phyloP scores from a whole-genome alignment of 768 basidiomycete genomes.

The Russula emetica region DNA sequence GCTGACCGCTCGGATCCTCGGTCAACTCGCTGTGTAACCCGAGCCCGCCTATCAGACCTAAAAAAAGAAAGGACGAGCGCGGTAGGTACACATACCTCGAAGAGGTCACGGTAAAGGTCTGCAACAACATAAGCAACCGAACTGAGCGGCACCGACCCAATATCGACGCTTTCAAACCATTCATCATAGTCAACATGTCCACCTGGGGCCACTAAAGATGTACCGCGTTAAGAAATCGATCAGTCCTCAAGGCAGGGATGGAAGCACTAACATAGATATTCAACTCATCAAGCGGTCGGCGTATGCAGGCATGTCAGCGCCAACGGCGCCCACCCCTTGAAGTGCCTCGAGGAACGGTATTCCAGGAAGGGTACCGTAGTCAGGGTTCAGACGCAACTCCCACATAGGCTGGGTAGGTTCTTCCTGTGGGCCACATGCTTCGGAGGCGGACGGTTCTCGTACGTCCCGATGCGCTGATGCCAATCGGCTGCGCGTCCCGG shows the following conservation, averaged over 20 bases:
- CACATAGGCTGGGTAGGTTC: constrained; percentile 8
- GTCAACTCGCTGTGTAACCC: constrained; percentile 16
- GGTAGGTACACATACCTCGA: constrained; percentile 1
- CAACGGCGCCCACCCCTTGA: constrained; percentile 10
- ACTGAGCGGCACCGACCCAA: constrained; percentile 9
- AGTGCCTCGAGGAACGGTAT: constrained; percentile 22
- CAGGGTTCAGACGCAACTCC: constrained; percentile 17
- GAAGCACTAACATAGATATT: constrained; percentile 10
- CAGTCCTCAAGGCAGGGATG: background rate
- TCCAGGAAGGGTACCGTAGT: constrained; percentile 20
- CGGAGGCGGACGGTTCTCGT: constrained; percentile 9
- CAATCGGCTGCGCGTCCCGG: constrained; percentile 21
- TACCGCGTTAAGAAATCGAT: background rate
- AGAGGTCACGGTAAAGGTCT: constrained; percentile 11
- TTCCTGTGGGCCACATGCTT: background rate
- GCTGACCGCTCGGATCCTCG: background rate
- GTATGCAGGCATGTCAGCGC: constrained; percentile 4
- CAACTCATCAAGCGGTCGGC: background rate
- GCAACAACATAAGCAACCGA: constrained; percentile 10
- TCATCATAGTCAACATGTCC: constrained; percentile 15
- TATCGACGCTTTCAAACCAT: constrained; percentile 18
- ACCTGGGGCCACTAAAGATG: constrained; percentile 13
- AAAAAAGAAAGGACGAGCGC: background rate
- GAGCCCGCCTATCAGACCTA: background rate
- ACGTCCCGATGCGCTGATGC: constrained; percentile 18